Conservation (phyloP, 1,284 basidiomycete genomes). For the Ceratobasidium sp. region DNA sequence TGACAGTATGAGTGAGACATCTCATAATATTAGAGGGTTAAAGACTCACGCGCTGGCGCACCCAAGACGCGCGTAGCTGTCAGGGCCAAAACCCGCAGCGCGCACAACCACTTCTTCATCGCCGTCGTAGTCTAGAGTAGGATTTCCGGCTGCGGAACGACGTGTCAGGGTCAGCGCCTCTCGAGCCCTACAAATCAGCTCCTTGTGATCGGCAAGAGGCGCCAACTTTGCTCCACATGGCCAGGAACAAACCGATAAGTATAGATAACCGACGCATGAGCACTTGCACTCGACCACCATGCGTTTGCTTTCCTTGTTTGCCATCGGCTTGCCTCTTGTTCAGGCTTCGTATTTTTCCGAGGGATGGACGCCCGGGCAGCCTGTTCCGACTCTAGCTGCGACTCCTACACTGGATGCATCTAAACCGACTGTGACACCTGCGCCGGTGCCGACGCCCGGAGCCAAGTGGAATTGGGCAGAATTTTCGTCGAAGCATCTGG, state of each 20-base stretch:
- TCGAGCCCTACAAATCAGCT: not conserved
- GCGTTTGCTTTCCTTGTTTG: slow-evolving; percentile 1
- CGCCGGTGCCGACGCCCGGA: slow-evolving; percentile 45
- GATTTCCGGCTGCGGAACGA: slow-evolving; percentile 21
- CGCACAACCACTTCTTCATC: slow-evolving; percentile 8
- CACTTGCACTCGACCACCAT: slow-evolving; percentile 52
- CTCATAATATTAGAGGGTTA: not conserved
- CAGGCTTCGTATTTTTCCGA: slow-evolving; percentile 76
- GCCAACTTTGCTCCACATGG: slow-evolving; percentile 26
- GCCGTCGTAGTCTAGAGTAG: slow-evolving; percentile 3
- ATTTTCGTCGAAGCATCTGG: slow-evolving; percentile 53
- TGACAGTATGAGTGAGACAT: not conserved
- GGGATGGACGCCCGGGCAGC: slow-evolving; percentile 79
- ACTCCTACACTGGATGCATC: slow-evolving; percentile 48
- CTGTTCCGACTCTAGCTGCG: slow-evolving; percentile 54
- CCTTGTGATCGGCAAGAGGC: slow-evolving; percentile 12
- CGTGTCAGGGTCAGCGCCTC: slow-evolving; percentile 15
- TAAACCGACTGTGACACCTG: slow-evolving; percentile 46
- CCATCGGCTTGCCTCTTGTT: slow-evolving; percentile 51
- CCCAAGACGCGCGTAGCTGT: not conserved
- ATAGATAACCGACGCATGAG: slow-evolving; percentile 42
- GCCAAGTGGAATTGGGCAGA: slow-evolving; percentile 37
- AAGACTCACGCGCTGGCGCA: slow-evolving; percentile 27
- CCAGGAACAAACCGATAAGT: slow-evolving; percentile 17
- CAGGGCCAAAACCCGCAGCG: slow-evolving; percentile 3